These are phyloP conservation scores for Septoria petroselini DNA, from an alignment of 2,329 filamentous ascomycete genomes.

Conservation along the genomic window DNA sequence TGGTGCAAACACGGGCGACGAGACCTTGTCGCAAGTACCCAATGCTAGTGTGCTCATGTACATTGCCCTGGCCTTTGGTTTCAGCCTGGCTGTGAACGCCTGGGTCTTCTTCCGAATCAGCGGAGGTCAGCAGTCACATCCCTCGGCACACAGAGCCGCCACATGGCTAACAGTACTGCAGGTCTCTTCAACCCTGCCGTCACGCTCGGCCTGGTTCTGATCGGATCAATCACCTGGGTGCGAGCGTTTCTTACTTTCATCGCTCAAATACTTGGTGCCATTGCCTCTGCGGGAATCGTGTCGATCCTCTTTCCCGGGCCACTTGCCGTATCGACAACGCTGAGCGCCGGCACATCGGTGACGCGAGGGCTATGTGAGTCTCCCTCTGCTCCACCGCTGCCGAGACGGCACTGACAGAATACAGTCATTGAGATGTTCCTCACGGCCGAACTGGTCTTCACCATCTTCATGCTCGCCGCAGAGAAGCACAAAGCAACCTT, in stretches of 20 bases:
- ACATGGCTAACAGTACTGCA: conserved; percentile 11
- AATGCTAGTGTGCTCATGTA: conserved; percentile 40
- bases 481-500: conserved; percentile 46
- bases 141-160: background rate
- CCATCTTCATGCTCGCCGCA: conserved; percentile 47
- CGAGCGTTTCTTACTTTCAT: conserved; percentile 45
- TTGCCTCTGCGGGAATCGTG: conserved; percentile 47
- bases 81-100: conserved; percentile 45
- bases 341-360: conserved; percentile 44
- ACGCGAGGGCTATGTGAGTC: conserved; percentile 43
- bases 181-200: conserved; percentile 44
- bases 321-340: conserved; percentile 46
- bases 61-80: conserved; percentile 44
- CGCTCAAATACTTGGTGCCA: conserved; percentile 46
- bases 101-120: conserved; percentile 48
- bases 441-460: conserved; percentile 50
- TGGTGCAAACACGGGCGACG: conserved; percentile 7
- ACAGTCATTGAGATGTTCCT: conserved; percentile 51
- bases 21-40: conserved; percentile 30
- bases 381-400: conserved; percentile 12
- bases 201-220: conserved; percentile 48
- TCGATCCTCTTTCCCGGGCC: conserved; percentile 46
- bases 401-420: conserved; percentile 14
- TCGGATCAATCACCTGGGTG: conserved; percentile 48
- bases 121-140: conserved; percentile 32